Percentiles rank a stretch among this genome's conserved stretches.
Conservation (phyloP, 2,329 filamentous ascomycete species). For the Neurospora sp. region DNA sequence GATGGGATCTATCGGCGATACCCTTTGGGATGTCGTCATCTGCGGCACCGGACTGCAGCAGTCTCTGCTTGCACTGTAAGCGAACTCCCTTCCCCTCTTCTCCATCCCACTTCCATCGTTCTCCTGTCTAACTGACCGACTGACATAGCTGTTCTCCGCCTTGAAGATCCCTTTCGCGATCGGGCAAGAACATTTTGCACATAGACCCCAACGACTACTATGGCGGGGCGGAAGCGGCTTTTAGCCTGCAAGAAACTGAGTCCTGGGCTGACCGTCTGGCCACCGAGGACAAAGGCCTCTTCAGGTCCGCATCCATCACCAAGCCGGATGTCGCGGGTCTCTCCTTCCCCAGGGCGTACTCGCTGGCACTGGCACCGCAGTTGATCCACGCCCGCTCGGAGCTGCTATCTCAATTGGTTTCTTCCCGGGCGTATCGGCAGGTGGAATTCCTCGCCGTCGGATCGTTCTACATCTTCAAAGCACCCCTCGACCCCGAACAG, state of each 20-base stretch:
- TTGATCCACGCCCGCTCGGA: conserved; percentile 75
- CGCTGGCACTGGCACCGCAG: conserved; percentile 73
- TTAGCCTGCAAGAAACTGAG: conserved; percentile 74
- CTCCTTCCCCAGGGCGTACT: conserved; percentile 63
- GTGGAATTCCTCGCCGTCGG: conserved; percentile 90
- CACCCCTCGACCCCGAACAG: conserved; percentile 18
- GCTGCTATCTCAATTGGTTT: conserved; percentile 72
- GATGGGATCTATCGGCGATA: conserved; percentile 68
- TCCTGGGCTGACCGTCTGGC: conserved; percentile 50
- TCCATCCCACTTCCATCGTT: conserved; percentile 24
- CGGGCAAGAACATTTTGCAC: conserved; percentile 83
- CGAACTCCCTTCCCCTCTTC: conserved; percentile 13
- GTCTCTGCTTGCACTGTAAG: conserved; percentile 71
- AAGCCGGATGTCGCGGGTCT: conserved; percentile 33
- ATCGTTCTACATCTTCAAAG: conserved; percentile 72
- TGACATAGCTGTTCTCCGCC: conserved; percentile 47
- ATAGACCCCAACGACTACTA: conserved; percentile 84
- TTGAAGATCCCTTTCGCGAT: conserved; percentile 80
- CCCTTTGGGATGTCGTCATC: conserved; percentile 70
- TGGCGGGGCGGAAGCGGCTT: conserved; percentile 73
- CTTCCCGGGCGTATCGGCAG: conserved; percentile 78
- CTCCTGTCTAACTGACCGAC: conserved; percentile 47
- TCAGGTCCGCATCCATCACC: conserved; percentile 29
- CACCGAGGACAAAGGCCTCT: conserved; percentile 16
- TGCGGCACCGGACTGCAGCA: conserved; percentile 69